Base-by-base conservation (phyloP, 805 yeast genomes). In the Candida ortonii region DNA sequence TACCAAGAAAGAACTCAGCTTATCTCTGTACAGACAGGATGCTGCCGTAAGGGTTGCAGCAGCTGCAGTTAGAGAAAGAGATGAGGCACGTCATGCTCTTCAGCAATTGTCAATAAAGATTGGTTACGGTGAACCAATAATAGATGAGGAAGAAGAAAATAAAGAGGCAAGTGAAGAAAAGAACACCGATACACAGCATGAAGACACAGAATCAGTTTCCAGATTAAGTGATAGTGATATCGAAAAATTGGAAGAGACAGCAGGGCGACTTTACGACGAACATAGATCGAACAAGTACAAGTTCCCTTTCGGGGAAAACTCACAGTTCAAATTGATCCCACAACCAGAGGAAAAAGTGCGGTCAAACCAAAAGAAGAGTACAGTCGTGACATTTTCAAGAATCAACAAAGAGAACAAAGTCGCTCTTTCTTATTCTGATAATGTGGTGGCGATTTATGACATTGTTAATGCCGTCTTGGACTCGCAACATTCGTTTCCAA, bases 41-140 rank as follows among this genome's bases (percentile, higher is more conserved):
- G 96, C 97, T 1, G 95, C 96, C 2, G 78, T 84, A 3, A 66
- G 89, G 36, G 96, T 89, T 1, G 94, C 90, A 1, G 79, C 94
- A 0, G 69, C 71, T 21, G 77, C 86, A 2, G 64, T 81, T n/a
- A 68, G 70, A 36, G 96, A 89, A 49, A 64, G 88, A 25, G 94
- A 86, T 42, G 84, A 78, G 28, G 82, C 89, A 2, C 70, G 71
- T 41, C 53, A 53, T n/a, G 87, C 88, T 2, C 63, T 88, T 35
- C 73, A 76, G 31, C 68, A 73, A 34, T 59, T 85, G 35, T 63
- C 78, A 1, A 56, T 52, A 5, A 64, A 73, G 12, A 59, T 70
- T 25, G 68, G 62, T 9, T 39, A 36, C 10, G 56, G 53, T 7
- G 40, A 41, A 3, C 39, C 35, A 5, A 15, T 39, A n/a, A 29